phyloP scores from a whole-genome alignment of 768 basidiomycete species.

The Podaxis rugospora region DNA sequence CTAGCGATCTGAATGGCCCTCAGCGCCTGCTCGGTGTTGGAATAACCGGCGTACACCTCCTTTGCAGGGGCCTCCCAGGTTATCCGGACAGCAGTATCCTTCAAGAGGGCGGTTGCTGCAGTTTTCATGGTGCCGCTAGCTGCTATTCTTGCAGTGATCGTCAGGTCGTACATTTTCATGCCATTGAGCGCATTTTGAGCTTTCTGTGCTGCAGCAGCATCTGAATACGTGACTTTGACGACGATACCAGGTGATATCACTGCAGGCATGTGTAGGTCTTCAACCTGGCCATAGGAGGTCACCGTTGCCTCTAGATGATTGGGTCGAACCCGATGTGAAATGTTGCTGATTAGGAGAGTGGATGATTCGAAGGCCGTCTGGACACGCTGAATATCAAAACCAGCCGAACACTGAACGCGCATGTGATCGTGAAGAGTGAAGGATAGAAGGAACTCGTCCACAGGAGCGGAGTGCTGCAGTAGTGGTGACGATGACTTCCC shows the following conservation, averaged over 20 bases:
- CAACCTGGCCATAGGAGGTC: slow-evolving; percentile 41
- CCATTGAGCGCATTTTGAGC: slow-evolving; percentile 53
- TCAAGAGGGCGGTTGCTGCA: slow-evolving; percentile 33
- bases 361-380: slow-evolving; percentile 68
- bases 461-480: not conserved
- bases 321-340: slow-evolving; percentile 34
- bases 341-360: slow-evolving; percentile 50
- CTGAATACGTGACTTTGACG: slow-evolving; percentile 44
- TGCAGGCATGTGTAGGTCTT: slow-evolving; percentile 29
- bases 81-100: slow-evolving; percentile 53
- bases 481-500: not conserved
- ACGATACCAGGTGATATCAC: slow-evolving; percentile 17
- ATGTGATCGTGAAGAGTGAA: slow-evolving; percentile 50
- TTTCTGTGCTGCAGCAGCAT: slow-evolving; percentile 43
- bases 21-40: slow-evolving; percentile 41
- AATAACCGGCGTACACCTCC: slow-evolving; percentile 62
- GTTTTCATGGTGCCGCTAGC: slow-evolving; percentile 30
- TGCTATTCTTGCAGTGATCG: slow-evolving; percentile 41
- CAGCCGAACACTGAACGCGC: slow-evolving; percentile 50
- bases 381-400: slow-evolving; percentile 53
- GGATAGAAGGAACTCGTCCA: not conserved
- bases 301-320: slow-evolving; percentile 35
- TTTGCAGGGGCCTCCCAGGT: slow-evolving; percentile 55
- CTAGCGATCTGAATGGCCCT: slow-evolving; percentile 43
- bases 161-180: slow-evolving; percentile 28